phyloP scores from a whole-genome alignment of 2,329 filamentous ascomycete genomes.

The Monosporascus ibericus region DNA sequence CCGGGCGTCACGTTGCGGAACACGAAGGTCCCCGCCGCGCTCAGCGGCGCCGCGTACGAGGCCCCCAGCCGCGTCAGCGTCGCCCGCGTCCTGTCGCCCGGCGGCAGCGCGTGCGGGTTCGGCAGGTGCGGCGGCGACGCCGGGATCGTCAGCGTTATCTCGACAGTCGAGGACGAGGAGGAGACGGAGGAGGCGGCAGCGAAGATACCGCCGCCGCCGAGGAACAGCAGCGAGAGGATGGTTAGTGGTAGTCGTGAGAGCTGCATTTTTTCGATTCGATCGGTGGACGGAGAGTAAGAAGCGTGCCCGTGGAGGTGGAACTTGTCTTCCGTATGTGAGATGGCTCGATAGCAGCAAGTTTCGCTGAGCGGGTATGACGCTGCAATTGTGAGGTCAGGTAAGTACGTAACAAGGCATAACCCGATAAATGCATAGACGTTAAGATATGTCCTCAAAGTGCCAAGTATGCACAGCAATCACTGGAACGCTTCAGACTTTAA shows the following conservation, averaged over 20 bases:
- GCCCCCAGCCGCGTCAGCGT: conserved; percentile 42
- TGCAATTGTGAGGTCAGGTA: no score
- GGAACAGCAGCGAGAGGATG: conserved; percentile 24
- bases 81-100: conserved; percentile 54
- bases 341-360: no score
- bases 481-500: no score
- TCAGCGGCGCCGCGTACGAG: conserved; percentile 53
- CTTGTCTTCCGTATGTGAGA: no score
- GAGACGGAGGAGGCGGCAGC: conserved; percentile 17
- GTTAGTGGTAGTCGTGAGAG: background rate
- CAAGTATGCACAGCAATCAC: no score
- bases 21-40: conserved; percentile 62
- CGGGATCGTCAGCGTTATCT: conserved; percentile 36
- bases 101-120: conserved; percentile 50
- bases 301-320: no score
- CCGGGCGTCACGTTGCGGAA: conserved; percentile 67
- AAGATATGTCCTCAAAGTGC: no score
- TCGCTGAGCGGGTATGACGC: no score
- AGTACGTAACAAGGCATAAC: no score
- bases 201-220: conserved; percentile 29
- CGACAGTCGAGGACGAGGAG: conserved; percentile 30
- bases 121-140: conserved; percentile 29
- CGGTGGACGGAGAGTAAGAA: no score
- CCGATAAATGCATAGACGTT: no score
- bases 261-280: background rate